Evolutionary conservation across 345 rosid species (phyloP), one percentile per base, ranked within the genome.

Genomic region (Eutrema heterophyllum): DNA sequence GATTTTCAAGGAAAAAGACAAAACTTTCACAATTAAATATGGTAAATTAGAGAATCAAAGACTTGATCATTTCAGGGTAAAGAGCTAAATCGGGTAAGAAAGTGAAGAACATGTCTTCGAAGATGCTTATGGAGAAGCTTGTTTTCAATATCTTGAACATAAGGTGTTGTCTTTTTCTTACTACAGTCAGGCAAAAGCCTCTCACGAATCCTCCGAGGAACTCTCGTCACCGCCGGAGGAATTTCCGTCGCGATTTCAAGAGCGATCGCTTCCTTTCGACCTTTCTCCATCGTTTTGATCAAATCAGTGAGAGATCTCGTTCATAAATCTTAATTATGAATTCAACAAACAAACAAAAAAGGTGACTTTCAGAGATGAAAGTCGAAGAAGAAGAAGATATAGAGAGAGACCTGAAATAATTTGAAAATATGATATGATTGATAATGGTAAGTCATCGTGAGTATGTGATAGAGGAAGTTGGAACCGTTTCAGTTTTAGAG

Each of bases 121-220:
- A 92, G 89, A 86, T 88, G 86, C 10, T 97, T 98, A 58, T 80
- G 86, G 33, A 93, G 89, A 73, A 95, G 96, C 83, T 88, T 95
- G 59, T 93, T 89, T 81, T 95, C 97, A 76, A 95, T 95, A 68
- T 88, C 93, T 73, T 90, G 95, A 49, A 74, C 90, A 67, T 89
- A 81, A 77, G 74, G 38, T 2, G 87, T 86, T 66, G 86, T 77
- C 84, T 83, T 81, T n/a, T n/a, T n/a, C 80, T 83, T 84, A 72
- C 80, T 82, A 70, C 58, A 75, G 69, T 87, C 97, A 9, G 71
- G 77, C 30, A 84, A 72, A 52, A 94, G 87, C 84, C 99, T 84
- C 79, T 88, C 81, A 15, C 85, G 79, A 29, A 94, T 86, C 84
- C 97, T 77, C n/a, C n/a, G 81, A 36, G 98, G 98, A n/a, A 91